phyloP scores from a whole-genome alignment of 2,329 filamentous ascomycete species.

The Colletotrichum melonis region DNA sequence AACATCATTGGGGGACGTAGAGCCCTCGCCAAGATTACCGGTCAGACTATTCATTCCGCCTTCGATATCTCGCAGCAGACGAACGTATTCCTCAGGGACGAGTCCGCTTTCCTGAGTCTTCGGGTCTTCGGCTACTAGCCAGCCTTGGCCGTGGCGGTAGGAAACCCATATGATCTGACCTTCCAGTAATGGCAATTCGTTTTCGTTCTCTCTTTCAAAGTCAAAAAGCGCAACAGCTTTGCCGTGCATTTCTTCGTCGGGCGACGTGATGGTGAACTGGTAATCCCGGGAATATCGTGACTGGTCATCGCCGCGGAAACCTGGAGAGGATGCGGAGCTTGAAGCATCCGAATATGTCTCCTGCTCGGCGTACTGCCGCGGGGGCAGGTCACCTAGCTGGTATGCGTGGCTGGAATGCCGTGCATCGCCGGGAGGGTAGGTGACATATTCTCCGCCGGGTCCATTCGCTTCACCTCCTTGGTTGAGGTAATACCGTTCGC shows the following conservation, averaged over 20 bases:
- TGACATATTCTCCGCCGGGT: constrained; percentile 83
- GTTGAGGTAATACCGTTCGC: constrained; percentile 79
- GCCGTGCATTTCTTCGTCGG: constrained; percentile 97
- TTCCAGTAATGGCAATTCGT: constrained; percentile 91
- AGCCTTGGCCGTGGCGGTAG: constrained; percentile 95
- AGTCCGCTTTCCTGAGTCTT: constrained; percentile 94
- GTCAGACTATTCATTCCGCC: constrained; percentile 83
- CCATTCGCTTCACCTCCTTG: constrained; percentile 78
- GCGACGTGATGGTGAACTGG: constrained; percentile 93
- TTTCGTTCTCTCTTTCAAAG: constrained; percentile 95
- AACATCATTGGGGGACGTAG: constrained; percentile 64
- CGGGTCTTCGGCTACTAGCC: constrained; percentile 96
- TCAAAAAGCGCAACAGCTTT: constrained; percentile 96
- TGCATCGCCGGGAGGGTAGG: constrained; percentile 76
- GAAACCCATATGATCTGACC: constrained; percentile 97
- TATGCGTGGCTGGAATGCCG: constrained; percentile 66
- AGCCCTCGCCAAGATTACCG: constrained; percentile 66
- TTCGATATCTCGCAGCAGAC: constrained; percentile 91
- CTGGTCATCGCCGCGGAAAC: constrained; percentile 71
- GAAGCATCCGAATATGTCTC: constrained; percentile 70
- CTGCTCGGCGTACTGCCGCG: constrained; percentile 58
- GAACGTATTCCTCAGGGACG: constrained; percentile 96
- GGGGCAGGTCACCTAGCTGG: constrained; percentile 57
- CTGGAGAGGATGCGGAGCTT: constrained; percentile 69
- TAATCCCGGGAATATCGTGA: constrained; percentile 91